phyloP scores from a whole-genome alignment of 768 basidiomycete genomes.

The Amylocystis lapponica region DNA sequence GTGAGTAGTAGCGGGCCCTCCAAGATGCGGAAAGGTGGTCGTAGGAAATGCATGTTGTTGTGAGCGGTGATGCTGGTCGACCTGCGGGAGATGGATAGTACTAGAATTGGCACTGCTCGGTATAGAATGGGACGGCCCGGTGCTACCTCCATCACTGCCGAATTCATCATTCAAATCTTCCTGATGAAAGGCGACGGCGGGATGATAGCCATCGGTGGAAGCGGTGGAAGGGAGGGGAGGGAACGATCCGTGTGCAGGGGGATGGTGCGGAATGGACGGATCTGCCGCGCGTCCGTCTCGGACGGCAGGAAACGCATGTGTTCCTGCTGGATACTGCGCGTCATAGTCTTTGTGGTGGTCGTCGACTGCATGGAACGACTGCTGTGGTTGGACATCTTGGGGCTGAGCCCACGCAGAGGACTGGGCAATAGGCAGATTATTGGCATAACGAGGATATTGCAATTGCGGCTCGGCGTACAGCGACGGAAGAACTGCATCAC shows the following conservation, averaged over 20 bases:
- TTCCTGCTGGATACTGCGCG: slow-evolving; percentile 4
- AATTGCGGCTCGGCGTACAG: slow-evolving; percentile 6
- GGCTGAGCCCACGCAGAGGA: slow-evolving; percentile 15
- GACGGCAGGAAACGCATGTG: slow-evolving; percentile 7
- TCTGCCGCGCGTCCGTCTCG: slow-evolving; percentile 7
- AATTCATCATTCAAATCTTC: slow-evolving; percentile 21
- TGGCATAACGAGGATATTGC: slow-evolving; percentile 6
- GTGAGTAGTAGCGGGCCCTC: neutral
- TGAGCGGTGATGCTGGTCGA: slow-evolving; percentile 13
- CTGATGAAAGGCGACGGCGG: slow-evolving; percentile 3
- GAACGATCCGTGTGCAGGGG: slow-evolving; percentile 8
- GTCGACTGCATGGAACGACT: slow-evolving; percentile 5
- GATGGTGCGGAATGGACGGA: slow-evolving; percentile 15
- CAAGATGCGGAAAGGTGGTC: slow-evolving; percentile 2
- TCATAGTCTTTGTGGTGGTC: slow-evolving; percentile 12
- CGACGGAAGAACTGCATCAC: neutral
- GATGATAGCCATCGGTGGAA: slow-evolving; percentile 2
- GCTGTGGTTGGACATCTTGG: slow-evolving; percentile 2
- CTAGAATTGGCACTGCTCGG: slow-evolving; percentile 42
- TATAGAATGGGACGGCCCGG: slow-evolving; percentile 36
- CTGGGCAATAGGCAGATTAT: slow-evolving; percentile 3
- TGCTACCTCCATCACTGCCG: slow-evolving; percentile 41
- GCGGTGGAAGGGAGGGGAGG: slow-evolving; percentile 2
- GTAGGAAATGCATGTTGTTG: neutral
- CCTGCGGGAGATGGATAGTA: slow-evolving; percentile 43